Evolutionary conservation across 768 basidiomycete species (phyloP).

Genomic region (Russula brevipes): DNA sequence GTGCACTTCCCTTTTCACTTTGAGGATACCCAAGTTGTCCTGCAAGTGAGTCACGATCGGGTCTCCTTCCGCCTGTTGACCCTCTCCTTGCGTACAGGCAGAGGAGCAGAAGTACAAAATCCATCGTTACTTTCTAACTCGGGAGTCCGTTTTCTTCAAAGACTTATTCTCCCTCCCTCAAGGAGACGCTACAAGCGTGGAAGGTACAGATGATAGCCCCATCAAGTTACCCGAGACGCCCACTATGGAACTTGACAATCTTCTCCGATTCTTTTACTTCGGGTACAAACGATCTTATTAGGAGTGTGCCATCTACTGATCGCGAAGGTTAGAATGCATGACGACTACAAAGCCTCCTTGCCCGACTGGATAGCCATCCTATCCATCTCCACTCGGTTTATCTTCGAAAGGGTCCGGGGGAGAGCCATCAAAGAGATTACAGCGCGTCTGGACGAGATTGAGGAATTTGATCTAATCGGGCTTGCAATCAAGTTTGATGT

Average conservation of each 20-base stretch:
- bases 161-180: slow-evolving; percentile 21
- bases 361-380: slow-evolving; percentile 24
- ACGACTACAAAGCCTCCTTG: not conserved
- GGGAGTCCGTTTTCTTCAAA: slow-evolving; percentile 24
- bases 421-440: slow-evolving; percentile 22
- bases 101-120: slow-evolving; percentile 24
- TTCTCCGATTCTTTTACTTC: slow-evolving; percentile 25
- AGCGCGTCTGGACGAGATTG: not conserved
- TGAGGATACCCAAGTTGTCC: slow-evolving; percentile 11
- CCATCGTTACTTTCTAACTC: slow-evolving; percentile 22
- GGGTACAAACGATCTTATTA: slow-evolving; percentile 10
- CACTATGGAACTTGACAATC: slow-evolving; percentile 16
- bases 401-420: slow-evolving; percentile 16
- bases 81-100: slow-evolving; percentile 11
- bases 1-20: not conserved
- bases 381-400: slow-evolving; percentile 18
- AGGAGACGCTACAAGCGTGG: slow-evolving; percentile 17
- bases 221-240: slow-evolving; percentile 14
- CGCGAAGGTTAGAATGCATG: slow-evolving; percentile 17
- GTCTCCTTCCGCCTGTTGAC: not conserved
- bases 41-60: not conserved
- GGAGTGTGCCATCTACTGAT: not conserved
- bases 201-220: slow-evolving; percentile 12
- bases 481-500: slow-evolving; percentile 25
- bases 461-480: slow-evolving; percentile 23